Percentiles rank a stretch among this genome's conserved stretches.
phyloP scores from a whole-genome alignment of 1,284 basidiomycete species.

The Pterulicium gracile region DNA sequence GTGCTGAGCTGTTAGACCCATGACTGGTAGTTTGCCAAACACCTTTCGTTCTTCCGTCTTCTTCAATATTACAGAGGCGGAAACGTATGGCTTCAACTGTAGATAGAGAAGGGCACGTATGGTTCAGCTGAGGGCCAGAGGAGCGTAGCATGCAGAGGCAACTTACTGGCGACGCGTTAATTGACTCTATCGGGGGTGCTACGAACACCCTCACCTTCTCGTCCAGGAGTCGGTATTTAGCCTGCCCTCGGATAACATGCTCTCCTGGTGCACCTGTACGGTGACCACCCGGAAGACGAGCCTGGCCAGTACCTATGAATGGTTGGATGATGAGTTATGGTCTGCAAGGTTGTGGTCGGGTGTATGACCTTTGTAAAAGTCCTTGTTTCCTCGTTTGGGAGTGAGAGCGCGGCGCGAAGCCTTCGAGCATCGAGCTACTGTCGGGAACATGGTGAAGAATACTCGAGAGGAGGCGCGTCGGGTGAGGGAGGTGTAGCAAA shows the following conservation, averaged over 20 bases:
- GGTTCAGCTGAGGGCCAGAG: not conserved
- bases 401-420: conserved; percentile 75
- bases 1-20: not conserved
- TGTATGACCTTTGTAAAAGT: conserved; percentile 80
- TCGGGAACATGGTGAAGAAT: conserved; percentile 61
- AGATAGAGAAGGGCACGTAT: conserved; percentile 16
- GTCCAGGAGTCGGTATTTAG: conserved; percentile 72
- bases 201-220: conserved; percentile 78
- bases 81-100: conserved; percentile 33
- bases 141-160: not conserved
- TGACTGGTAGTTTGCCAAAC: not conserved
- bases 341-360: not conserved
- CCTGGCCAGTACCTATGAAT: conserved; percentile 65
- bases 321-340: not conserved
- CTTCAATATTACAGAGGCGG: not conserved
- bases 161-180: conserved; percentile 53
- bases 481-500: not conserved
- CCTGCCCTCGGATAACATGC: conserved; percentile 64
- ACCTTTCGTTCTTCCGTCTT: not conserved
- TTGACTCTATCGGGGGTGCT: conserved; percentile 61
- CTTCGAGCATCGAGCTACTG: conserved; percentile 56
- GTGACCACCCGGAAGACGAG: conserved; percentile 71
- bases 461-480: no score
- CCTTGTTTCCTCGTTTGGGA: conserved; percentile 82
- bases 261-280: conserved; percentile 82